A percentile compares a stretch with the other conserved stretches of the same genome.
phyloP scores from a whole-genome alignment of 768 basidiomycete genomes.

The Leucocoprinus sp. region DNA sequence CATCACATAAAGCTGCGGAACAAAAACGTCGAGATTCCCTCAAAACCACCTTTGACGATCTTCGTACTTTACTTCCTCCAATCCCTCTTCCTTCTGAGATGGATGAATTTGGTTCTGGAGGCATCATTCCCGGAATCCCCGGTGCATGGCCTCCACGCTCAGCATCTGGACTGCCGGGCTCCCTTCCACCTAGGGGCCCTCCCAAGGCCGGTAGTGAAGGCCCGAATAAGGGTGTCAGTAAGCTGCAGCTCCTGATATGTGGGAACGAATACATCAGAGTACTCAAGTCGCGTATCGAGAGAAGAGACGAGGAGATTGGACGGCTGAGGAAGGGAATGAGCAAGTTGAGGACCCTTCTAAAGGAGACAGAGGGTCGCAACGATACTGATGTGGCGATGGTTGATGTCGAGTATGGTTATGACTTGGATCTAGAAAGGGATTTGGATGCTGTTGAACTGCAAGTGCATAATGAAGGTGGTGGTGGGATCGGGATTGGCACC shows the following conservation, averaged over 20 bases:
- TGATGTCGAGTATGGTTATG: conserved; percentile 24
- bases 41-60: conserved; percentile 87
- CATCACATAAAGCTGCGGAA: conserved; percentile 93
- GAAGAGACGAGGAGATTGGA: conserved; percentile 73
- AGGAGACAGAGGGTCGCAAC: conserved; percentile 22
- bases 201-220: conserved; percentile 81
- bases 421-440: conserved; percentile 49
- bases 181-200: conserved; percentile 82
- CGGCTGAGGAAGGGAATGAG: conserved; percentile 58
- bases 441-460: conserved; percentile 43
- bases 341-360: conserved; percentile 38
- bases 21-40: conserved; percentile 96
- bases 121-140: conserved; percentile 5
- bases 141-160: conserved; percentile 17
- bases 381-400: conserved; percentile 28
- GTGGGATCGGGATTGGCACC: not conserved
- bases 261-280: conserved; percentile 82
- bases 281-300: conserved; percentile 68
- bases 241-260: conserved; percentile 84
- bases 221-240: conserved; percentile 93
- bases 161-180: conserved; percentile 64
- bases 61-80: conserved; percentile 77
- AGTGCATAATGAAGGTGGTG: conserved; percentile 12
- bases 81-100: conserved; percentile 78
- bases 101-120: conserved; percentile 9